phyloP scores from a whole-genome alignment of 768 basidiomycete genomes.

The Auriscalpium microsporum region DNA sequence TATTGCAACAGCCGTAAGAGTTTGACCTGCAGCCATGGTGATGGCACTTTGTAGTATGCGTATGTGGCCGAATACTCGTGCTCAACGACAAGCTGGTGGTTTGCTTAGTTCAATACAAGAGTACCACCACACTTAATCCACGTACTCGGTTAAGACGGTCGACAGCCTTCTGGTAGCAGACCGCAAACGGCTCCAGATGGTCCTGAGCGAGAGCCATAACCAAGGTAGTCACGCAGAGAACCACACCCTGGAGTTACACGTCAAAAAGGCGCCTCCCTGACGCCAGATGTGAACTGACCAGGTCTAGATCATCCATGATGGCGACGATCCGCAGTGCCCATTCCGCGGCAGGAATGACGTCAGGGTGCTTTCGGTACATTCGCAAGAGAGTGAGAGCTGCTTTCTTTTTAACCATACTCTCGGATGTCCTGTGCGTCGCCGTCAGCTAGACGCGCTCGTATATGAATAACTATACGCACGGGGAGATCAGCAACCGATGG shows the following conservation, averaged over 20 bases:
- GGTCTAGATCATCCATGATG: constrained; percentile 89
- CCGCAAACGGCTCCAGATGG: constrained; percentile 79
- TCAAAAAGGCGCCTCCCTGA: not conserved
- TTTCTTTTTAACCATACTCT: constrained; percentile 96
- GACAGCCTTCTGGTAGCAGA: constrained; percentile 93
- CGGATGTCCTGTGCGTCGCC: constrained; percentile 62
- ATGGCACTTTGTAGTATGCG: constrained; percentile 95
- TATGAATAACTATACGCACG: constrained; percentile 40
- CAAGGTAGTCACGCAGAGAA: constrained; percentile 86
- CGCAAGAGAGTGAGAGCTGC: constrained; percentile 90
- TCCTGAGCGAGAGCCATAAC: constrained; percentile 94
- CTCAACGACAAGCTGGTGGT: constrained; percentile 73
- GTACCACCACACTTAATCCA: not conserved
- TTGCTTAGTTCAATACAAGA: not conserved
- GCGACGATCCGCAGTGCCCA: constrained; percentile 95
- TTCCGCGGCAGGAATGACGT: constrained; percentile 86
- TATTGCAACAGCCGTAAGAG: constrained; percentile 88
- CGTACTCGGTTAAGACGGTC: constrained; percentile 79
- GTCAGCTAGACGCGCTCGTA: not conserved
- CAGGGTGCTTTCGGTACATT: constrained; percentile 92
- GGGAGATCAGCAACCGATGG: constrained; percentile 88
- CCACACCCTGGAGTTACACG: constrained; percentile 62
- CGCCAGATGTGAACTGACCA: constrained; percentile 37
- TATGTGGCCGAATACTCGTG: constrained; percentile 85
- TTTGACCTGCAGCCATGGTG: constrained; percentile 97